Evolutionary conservation across 208 protist species (phyloP), one percentile per base, ranked within the genome.

Genomic region (Kentomonas sorsogonicus): DNA sequence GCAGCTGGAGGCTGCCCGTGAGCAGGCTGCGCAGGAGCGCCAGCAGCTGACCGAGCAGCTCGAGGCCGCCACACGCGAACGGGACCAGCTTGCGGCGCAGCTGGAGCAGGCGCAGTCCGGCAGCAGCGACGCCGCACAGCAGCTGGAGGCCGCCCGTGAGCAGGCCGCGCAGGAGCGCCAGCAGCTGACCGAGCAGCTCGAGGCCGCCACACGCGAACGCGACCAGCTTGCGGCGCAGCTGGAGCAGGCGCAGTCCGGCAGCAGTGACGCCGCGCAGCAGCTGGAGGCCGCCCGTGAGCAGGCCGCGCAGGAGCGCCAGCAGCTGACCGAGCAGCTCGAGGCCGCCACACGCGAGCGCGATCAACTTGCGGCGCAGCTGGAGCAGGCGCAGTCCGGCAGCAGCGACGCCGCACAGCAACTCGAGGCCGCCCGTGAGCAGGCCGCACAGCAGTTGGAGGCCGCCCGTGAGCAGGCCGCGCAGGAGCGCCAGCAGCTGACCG

Each of bases 301-400:
- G n/a, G 26, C 31, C 13, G 55, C 55, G 15, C 23, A 15, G 4
- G 63, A 69, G 36, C 50, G 57, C 41, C 47, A 68, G 33, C 16
- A 38, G 40, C 51, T 70, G 20, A 50, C 44, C 39, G 45, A 60
- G 38, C 53, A 63, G 53, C 53, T 61, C 10, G 34, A 55, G 43
- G 20, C 39, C 20, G 44, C 29, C 16, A 39, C 40, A 40, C n/a
- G 33, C 44, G 53, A 69, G 52, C 45, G 44, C 13, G 36, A 66
- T 3, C 43, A 33, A 0, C 40, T 60, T 7, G 56, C 44, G 11
- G 54, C 27, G 11, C 47, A 68, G 46, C 25, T 50, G 16, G 45
- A 70, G 48, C 30, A 50, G 7, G 22, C 43, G 13, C 40, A 53
- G 31, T 22, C 20, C 13, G 52, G 60, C 0, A 40, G 60, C 16